These are phyloP conservation scores for Entonaema liquescens DNA, from an alignment of 495 filamentous ascomycete genomes.

Conservation along the genomic window DNA sequence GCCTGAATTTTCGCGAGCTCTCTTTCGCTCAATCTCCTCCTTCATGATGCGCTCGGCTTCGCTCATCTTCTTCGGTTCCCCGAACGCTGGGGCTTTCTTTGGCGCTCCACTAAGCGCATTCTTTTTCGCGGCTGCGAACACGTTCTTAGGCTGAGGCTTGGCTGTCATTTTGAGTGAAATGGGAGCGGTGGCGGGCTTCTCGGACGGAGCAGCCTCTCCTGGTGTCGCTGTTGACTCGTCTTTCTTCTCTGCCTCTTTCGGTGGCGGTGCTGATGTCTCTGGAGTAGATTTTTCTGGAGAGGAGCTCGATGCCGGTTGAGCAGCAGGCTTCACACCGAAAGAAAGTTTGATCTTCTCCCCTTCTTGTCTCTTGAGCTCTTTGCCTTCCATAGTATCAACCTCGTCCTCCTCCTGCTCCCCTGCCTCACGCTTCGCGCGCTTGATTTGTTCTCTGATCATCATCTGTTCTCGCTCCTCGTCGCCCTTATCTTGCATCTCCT, in stretches of 20 bases:
- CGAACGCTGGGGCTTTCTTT: constrained; percentile 62
- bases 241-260: constrained; percentile 23
- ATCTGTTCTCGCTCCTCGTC: constrained; percentile 89
- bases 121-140: constrained; percentile 75
- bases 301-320: constrained; percentile 44
- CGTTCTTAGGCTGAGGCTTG: constrained; percentile 76
- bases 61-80: constrained; percentile 78
- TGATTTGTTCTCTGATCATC: constrained; percentile 80
- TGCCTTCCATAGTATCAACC: constrained; percentile 56
- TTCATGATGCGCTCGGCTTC: constrained; percentile 93
- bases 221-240: background rate
- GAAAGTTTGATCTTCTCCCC: constrained; percentile 86
- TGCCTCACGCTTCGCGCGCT: constrained; percentile 69
- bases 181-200: constrained; percentile 28
- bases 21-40: constrained; percentile 80
- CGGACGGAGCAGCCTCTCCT: background rate
- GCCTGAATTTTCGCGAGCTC: constrained; percentile 56
- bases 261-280: constrained; percentile 19
- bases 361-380: constrained; percentile 70
- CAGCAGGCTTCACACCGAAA: constrained; percentile 64
- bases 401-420: constrained; percentile 51
- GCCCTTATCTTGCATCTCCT: constrained; percentile 84
- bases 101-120: constrained; percentile 59
- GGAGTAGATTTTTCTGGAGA: constrained; percentile 43
- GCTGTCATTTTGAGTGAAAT: constrained; percentile 66